Evolutionary conservation across 768 basidiomycete species (phyloP).

Genomic region (Exidia glandulosa): DNA sequence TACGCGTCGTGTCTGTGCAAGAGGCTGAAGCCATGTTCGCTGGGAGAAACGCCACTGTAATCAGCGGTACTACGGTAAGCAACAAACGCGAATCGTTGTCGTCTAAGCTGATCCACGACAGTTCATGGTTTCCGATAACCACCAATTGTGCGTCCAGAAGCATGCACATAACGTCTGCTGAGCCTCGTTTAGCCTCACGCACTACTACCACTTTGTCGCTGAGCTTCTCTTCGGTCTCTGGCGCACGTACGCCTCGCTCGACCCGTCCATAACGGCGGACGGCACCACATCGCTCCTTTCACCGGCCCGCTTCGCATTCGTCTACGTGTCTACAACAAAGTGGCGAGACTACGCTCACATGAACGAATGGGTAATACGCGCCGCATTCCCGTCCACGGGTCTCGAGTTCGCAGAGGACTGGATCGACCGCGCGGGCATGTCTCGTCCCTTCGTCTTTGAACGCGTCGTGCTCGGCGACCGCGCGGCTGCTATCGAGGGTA

Average conservation of each 20-base stretch:
- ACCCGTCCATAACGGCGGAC: slow-evolving; percentile 49
- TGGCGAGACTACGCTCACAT: slow-evolving; percentile 89
- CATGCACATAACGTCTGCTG: not conserved
- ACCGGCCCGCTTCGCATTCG: slow-evolving; percentile 65
- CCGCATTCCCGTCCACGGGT: slow-evolving; percentile 66
- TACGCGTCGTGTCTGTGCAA: slow-evolving; percentile 59
- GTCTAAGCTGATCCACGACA: slow-evolving; percentile 15
- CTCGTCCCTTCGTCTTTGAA: slow-evolving; percentile 65
- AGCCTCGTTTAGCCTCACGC: slow-evolving; percentile 55
- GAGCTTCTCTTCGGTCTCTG: slow-evolving; percentile 89
- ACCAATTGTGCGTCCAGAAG: slow-evolving; percentile 56
- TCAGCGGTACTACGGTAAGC: slow-evolving; percentile 68
- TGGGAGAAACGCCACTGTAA: slow-evolving; percentile 54
- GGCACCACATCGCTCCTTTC: slow-evolving; percentile 67
- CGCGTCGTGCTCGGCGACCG: slow-evolving; percentile 84
- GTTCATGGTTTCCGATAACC: slow-evolving; percentile 77
- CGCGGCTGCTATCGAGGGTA: slow-evolving; percentile 67
- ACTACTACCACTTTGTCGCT: slow-evolving; percentile 91
- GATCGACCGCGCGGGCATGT: slow-evolving; percentile 63
- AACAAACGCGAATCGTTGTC: not conserved
- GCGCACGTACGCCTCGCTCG: slow-evolving; percentile 80
- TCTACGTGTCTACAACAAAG: slow-evolving; percentile 57
- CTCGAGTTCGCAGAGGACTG: slow-evolving; percentile 81
- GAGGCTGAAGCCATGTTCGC: slow-evolving; percentile 54
- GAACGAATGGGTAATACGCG: slow-evolving; percentile 80